phyloP scores from a whole-genome alignment of 768 basidiomycete species.

The Pleurotus platypus region DNA sequence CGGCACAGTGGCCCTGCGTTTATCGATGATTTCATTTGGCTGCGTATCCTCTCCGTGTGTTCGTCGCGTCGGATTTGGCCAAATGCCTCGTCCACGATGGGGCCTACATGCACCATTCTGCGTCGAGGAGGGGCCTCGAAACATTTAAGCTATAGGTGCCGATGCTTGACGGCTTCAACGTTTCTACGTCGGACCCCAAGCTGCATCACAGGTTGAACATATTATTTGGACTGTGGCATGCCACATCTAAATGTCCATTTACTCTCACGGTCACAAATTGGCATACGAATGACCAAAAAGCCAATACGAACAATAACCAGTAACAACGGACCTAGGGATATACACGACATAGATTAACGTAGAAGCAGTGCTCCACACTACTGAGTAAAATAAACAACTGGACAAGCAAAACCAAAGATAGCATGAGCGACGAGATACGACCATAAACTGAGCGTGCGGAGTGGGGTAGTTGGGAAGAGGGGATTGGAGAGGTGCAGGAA shows the following conservation, averaged over 20 bases:
- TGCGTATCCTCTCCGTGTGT: conserved; percentile 7
- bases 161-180: neutral
- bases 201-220: neutral
- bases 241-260: no score
- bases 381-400: conserved; percentile 6
- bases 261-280: neutral
- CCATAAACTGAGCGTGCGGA: neutral
- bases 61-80: neutral
- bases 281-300: neutral
- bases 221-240: no score
- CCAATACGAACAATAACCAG: neutral
- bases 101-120: conserved; percentile 1
- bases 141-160: neutral
- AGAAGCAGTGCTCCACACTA: conserved; percentile 8
- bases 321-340: neutral
- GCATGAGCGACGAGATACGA: conserved; percentile 1
- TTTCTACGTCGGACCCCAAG: neutral
- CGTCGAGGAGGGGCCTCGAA: neutral
- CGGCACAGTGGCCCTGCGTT: neutral
- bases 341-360: conserved; percentile 7
- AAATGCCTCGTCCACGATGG: neutral
- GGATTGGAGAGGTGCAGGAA: neutral
- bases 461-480: neutral
- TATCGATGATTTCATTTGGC: conserved; percentile 8
- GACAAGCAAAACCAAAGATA: conserved; percentile 7